phyloP scores from a whole-genome alignment of 2,329 filamentous ascomycete species.

The Diaporthe caulivora region DNA sequence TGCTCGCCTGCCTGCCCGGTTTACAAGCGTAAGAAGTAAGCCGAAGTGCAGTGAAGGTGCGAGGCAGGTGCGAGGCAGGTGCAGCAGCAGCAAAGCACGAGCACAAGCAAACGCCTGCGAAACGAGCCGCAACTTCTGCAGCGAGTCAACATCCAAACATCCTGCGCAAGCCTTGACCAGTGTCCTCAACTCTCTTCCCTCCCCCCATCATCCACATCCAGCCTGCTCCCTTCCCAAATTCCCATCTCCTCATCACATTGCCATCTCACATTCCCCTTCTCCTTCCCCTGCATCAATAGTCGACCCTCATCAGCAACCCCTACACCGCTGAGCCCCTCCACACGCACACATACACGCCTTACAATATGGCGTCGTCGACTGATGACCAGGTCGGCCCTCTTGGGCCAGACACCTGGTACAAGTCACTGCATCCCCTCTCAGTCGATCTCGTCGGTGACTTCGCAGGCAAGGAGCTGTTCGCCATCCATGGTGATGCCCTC shows the following conservation, averaged over 20 bases:
- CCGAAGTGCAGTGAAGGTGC: neutral
- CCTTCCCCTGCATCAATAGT: neutral
- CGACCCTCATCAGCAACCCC: constrained; percentile 12
- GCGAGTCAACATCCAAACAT: constrained; percentile 19
- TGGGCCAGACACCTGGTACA: constrained; percentile 38
- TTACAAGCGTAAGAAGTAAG: neutral
- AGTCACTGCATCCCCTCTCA: constrained; percentile 44
- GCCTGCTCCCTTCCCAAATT: no score
- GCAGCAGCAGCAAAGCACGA: neutral
- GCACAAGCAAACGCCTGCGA: neutral
- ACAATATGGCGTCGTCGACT: constrained; percentile 29
- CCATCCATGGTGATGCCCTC: constrained; percentile 81
- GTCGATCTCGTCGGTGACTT: constrained; percentile 82
- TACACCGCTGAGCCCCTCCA: neutral
- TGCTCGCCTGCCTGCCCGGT: neutral
- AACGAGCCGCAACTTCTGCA: constrained; percentile 5
- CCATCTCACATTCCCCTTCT: neutral
- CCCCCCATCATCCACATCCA: neutral
- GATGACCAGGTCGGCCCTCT: neutral
- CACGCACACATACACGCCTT: neutral
- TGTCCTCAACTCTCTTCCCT: neutral
- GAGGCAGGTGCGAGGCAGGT: neutral
- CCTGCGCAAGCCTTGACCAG: neutral
- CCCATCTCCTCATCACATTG: no score
- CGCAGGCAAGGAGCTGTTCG: constrained; percentile 78